Percentiles rank a stretch among this genome's conserved stretches.
phyloP scores from a whole-genome alignment of 2,329 filamentous ascomycete species.

The Neofusicoccum sp. region DNA sequence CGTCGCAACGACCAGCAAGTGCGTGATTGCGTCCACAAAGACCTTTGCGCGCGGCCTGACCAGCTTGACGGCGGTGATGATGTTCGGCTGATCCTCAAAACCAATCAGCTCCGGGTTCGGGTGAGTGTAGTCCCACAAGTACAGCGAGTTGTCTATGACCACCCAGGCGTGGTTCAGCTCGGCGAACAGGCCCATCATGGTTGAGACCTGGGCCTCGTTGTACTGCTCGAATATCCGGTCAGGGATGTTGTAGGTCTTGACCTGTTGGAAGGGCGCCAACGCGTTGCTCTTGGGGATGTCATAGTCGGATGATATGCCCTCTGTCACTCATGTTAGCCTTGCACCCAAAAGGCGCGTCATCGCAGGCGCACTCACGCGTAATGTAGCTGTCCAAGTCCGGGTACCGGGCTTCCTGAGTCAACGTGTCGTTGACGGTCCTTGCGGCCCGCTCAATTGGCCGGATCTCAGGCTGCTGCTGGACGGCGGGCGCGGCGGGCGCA shows the following conservation, averaged over 20 bases:
- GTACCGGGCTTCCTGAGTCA: slow-evolving; percentile 75
- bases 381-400: slow-evolving; percentile 89
- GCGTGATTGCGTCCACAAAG: slow-evolving; percentile 80
- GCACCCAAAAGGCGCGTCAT: background rate
- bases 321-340: slow-evolving; percentile 43
- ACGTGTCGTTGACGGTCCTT: slow-evolving; percentile 74
- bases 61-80: slow-evolving; percentile 87
- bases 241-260: slow-evolving; percentile 83
- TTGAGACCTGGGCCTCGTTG: slow-evolving; percentile 80
- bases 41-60: slow-evolving; percentile 82
- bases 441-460: slow-evolving; percentile 75
- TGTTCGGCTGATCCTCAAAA: slow-evolving; percentile 83
- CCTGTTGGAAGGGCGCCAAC: slow-evolving; percentile 87
- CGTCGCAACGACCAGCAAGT: slow-evolving; percentile 87
- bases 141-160: slow-evolving; percentile 90
- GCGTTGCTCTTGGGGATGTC: slow-evolving; percentile 67
- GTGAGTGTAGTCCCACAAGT: slow-evolving; percentile 96
- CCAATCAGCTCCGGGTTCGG: slow-evolving; percentile 89
- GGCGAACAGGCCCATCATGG: slow-evolving; percentile 93
- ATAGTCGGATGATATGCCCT: slow-evolving; percentile 89
- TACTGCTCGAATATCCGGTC: slow-evolving; percentile 91
- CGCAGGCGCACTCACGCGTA: slow-evolving; percentile 61
- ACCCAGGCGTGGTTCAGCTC: slow-evolving; percentile 95
- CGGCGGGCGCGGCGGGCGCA: background rate
- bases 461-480: slow-evolving; percentile 32